These are phyloP conservation scores for Conticribra guillardii DNA, from an alignment of 108 stramenopile species.

Conservation along the genomic window DNA sequence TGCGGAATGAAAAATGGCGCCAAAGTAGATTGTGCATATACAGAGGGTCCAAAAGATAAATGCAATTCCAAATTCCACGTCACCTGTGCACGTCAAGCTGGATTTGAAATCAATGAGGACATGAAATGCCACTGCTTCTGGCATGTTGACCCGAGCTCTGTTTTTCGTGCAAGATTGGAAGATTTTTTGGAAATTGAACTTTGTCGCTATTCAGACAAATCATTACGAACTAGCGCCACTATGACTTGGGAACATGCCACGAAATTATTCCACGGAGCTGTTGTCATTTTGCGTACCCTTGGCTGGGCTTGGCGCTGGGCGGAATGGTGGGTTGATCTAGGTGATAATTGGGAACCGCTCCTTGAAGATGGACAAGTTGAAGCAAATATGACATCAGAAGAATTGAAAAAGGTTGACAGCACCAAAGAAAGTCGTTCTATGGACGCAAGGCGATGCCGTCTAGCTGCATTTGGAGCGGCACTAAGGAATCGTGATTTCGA, in stretches of 20 bases:
- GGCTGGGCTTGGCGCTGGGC: slow-evolving; percentile 94
- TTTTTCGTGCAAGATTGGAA: slow-evolving; percentile 80
- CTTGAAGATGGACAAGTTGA: slow-evolving; percentile 72
- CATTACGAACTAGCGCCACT: slow-evolving; percentile 10
- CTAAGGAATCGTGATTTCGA: slow-evolving; percentile 85
- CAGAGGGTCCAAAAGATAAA: slow-evolving; percentile 44
- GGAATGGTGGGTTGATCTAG: slow-evolving; percentile 85
- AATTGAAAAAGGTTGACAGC: slow-evolving; percentile 76
- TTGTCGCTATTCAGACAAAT: slow-evolving; percentile 36
- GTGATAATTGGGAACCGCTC: slow-evolving; percentile 82
- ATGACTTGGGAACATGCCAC: slow-evolving; percentile 74
- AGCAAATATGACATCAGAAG: slow-evolving; percentile 74
- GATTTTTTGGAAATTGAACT: slow-evolving; percentile 74
- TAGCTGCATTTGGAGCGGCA: slow-evolving; percentile 87
- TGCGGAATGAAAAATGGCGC: slow-evolving; percentile 69
- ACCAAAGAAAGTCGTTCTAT: slow-evolving; percentile 64
- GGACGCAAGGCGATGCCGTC: slow-evolving; percentile 79
- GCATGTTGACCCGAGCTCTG: slow-evolving; percentile 63
- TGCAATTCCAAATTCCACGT: slow-evolving; percentile 58
- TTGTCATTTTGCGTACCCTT: slow-evolving; percentile 62
- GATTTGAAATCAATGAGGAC: slow-evolving; percentile 62
- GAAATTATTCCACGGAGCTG: slow-evolving; percentile 63
- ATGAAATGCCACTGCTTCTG: slow-evolving; percentile 60
- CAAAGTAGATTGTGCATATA: slow-evolving; percentile 64
- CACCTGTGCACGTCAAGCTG: slow-evolving; percentile 85